phyloP scores from a whole-genome alignment of 306 rosid genomes.

The Fragaria iinumae region DNA sequence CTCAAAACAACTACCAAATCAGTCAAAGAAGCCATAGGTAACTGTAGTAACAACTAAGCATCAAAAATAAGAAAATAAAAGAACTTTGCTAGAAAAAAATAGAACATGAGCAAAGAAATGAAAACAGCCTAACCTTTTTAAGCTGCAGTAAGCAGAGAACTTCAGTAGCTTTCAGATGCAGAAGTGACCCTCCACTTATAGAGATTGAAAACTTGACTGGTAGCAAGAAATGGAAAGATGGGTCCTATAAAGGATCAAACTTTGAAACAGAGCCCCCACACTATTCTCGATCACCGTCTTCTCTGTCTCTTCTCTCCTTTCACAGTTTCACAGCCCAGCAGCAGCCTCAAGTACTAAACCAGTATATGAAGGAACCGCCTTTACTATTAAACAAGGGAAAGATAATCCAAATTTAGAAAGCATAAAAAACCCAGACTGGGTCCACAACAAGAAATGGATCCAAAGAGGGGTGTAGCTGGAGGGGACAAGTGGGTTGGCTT shows the following conservation, averaged over 20 bases:
- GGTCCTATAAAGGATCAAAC: conserved; percentile 17
- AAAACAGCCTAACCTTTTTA: conserved; percentile 37
- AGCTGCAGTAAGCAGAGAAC: conserved; percentile 30
- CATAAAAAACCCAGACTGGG: conserved; percentile 7
- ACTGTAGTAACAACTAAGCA: conserved; percentile 8
- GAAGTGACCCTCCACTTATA: conserved; percentile 21
- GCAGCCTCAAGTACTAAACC: neutral
- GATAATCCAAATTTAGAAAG: neutral
- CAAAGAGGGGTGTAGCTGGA: neutral
- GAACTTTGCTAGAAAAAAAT: neutral
- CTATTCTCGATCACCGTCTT: conserved; percentile 37
- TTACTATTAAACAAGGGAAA: neutral
- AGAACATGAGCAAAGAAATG: neutral
- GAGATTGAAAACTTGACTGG: conserved; percentile 9
- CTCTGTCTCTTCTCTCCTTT: conserved; percentile 20
- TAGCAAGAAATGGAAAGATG: conserved; percentile 18
- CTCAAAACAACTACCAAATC: neutral
- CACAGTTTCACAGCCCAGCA: neutral
- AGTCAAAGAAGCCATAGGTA: neutral
- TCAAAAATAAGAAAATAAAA: neutral
- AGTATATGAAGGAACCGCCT: conserved; percentile 8
- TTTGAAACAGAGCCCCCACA: conserved; percentile 17
- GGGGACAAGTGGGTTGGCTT: neutral
- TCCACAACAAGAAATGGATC: conserved; percentile 25
- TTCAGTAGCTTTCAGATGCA: conserved; percentile 8